Base-by-base conservation (phyloP, 1,139 yeast species). In the Chernovozyma sophiae-reginae region DNA sequence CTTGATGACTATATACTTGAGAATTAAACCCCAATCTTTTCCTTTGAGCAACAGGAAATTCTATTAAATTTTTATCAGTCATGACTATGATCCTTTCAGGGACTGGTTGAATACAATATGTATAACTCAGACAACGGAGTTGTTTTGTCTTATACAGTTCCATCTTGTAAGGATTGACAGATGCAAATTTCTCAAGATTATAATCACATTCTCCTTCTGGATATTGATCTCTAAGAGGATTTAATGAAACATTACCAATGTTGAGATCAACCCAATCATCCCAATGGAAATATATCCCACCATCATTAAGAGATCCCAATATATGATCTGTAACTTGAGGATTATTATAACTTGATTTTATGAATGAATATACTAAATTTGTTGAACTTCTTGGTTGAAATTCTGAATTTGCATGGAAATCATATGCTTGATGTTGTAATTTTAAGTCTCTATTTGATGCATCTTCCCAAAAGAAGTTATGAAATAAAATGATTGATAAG, bases 201-300 rank as follows among this genome's bases (percentile, higher is more conserved):
- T 36, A 31, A 29, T 55, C 60, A 42, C 72, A 65, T 19, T 39
- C 26, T 11, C 63, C 65, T 4, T 48, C 51, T 4, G 64, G 57
- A 10, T 36, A 43, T 3, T 36, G 25, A 3, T 41, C 35, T 25
- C 63, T 48, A 33, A 48, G 53, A 7, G 39, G 35, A 12, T 45
- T 44, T 19, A 66, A 43, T 4, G 57, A 39, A 11, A 45, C 26
- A 33, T 60, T 43, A 2, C 53, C 69, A 3, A 60, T 56, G 19
- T 50, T 43, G 33, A 62, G 45, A 43, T 65, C 72, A 12, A 63
- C 56, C 67, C 70, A 66, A 46, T 67, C 72, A 41, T 66, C 72
- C 73, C 73, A 67, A 46, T 67, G 73, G 49, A 66, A 66, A 38
- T 41, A 46, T 12, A 64, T 46, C 5, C 65, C 68, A 8, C n/a